phyloP scores from a whole-genome alignment of 352 stramenopile genomes.

The Globisporangium irregulare region DNA sequence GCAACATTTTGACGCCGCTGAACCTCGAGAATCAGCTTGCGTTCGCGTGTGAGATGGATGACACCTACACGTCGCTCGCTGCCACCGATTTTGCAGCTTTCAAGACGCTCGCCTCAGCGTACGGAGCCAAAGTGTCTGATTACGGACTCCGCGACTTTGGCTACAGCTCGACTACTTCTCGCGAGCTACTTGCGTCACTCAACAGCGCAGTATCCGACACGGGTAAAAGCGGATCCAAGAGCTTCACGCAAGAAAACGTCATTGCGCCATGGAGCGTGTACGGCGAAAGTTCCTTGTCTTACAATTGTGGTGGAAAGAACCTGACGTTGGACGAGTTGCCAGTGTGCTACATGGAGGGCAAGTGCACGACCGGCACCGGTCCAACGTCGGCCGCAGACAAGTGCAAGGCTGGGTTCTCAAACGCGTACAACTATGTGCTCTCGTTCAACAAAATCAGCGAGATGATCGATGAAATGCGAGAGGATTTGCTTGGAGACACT shows the following conservation, averaged over 20 bases:
- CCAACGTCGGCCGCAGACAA: constrained; percentile 23
- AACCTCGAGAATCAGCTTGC: constrained; percentile 41
- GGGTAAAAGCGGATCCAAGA: constrained; percentile 5
- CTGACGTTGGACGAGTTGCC: constrained; percentile 35
- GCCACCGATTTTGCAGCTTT: constrained; percentile 39
- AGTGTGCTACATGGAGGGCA: constrained; percentile 65
- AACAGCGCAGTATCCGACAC: constrained; percentile 29
- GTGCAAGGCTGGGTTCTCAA: constrained; percentile 49
- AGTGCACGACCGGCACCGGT: constrained; percentile 25
- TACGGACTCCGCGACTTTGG: constrained; percentile 62
- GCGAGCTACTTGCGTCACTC: constrained; percentile 40
- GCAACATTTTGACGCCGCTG: constrained; percentile 51
- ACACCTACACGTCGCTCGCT: constrained; percentile 49
- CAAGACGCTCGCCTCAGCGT: constrained; percentile 34
- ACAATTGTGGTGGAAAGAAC: constrained; percentile 28
- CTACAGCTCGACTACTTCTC: constrained; percentile 52
- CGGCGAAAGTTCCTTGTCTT: constrained; percentile 21
- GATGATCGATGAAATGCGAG: constrained; percentile 71
- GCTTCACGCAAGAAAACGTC: constrained; percentile 60
- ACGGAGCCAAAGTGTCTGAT: constrained; percentile 45
- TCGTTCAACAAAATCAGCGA: constrained; percentile 52
- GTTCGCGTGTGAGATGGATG: constrained; percentile 67
- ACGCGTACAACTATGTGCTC: constrained; percentile 60
- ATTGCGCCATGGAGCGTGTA: constrained; percentile 59
- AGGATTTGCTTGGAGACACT: constrained; percentile 66